Evolutionary conservation across 1,139 yeast genomes (phyloP).

Genomic region (Citeromyces hawaiiensis): DNA sequence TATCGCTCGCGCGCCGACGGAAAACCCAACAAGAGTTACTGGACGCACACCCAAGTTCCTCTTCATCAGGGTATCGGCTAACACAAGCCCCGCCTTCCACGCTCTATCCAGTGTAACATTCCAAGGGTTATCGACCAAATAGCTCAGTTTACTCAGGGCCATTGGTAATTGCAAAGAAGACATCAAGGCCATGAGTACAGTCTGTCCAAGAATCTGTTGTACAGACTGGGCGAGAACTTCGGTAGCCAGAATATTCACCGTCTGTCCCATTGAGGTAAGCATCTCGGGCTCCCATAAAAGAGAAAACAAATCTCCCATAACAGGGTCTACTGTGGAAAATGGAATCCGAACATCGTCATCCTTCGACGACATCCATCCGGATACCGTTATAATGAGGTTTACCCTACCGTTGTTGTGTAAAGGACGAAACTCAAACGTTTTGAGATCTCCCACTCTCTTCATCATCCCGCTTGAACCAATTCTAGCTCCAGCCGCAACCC

Average conservation of each 20-base stretch:
- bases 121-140: slow-evolving; percentile 95
- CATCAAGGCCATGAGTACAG: slow-evolving; percentile 86
- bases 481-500: slow-evolving; percentile 81
- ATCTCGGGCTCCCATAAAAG: slow-evolving; percentile 97
- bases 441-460: slow-evolving; percentile 79
- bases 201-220: slow-evolving; percentile 90
- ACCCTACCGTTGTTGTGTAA: slow-evolving; percentile 84
- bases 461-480: slow-evolving; percentile 83
- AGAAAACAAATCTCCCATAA: slow-evolving; percentile 92
- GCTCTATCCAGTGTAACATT: slow-evolving; percentile 94
- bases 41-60: slow-evolving; percentile 91
- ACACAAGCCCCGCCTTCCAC: slow-evolving; percentile 86
- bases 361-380: slow-evolving; percentile 97
- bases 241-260: slow-evolving; percentile 83
- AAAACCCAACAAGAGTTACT: slow-evolving; percentile 83
- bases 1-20: slow-evolving; percentile 86
- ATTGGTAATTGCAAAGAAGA: slow-evolving; percentile 91
- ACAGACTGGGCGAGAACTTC: slow-evolving; percentile 89
- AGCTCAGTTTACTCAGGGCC: slow-evolving; percentile 80
- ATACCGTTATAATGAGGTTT: slow-evolving; percentile 77
- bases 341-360: slow-evolving; percentile 95
- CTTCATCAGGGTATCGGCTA: slow-evolving; percentile 82
- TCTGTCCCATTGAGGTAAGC: slow-evolving; percentile 93
- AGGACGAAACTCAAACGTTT: slow-evolving; percentile 88
- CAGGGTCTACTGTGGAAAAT: slow-evolving; percentile 92